A percentile compares a stretch with the other conserved stretches of the same genome.
phyloP scores from a whole-genome alignment of 331 rosid genomes.

The Quercus phellos region DNA sequence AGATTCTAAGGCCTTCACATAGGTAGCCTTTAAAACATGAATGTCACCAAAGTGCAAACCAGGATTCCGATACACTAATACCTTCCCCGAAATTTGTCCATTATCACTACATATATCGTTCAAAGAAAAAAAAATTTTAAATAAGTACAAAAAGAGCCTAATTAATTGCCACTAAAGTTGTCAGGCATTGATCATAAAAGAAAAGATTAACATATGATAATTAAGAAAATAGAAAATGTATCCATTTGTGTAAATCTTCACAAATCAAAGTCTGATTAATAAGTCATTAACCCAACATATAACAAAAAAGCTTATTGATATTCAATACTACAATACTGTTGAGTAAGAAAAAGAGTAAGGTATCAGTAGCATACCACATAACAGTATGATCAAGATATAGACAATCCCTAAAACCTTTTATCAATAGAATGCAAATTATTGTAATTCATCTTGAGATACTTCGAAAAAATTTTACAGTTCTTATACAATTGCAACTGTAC shows the following conservation, averaged over 20 bases:
- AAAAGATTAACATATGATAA: not conserved
- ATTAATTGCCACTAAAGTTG: not conserved
- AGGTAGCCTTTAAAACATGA: constrained; percentile 50
- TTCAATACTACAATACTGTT: too few relatives aligned
- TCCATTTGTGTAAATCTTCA: not conserved
- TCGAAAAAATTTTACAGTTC: too few relatives aligned
- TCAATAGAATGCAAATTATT: too few relatives aligned
- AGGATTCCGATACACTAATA: constrained; percentile 67
- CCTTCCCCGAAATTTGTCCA: constrained; percentile 57
- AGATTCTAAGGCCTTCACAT: constrained; percentile 33
- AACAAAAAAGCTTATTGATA: not conserved
- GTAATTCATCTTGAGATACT: too few relatives aligned
- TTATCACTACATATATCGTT: constrained; percentile 31
- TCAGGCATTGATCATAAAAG: not conserved
- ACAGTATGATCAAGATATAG: too few relatives aligned
- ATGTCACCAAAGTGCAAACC: constrained; percentile 75
- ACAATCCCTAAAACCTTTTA: too few relatives aligned
- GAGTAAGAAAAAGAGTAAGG: too few relatives aligned
- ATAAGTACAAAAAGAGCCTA: not conserved
- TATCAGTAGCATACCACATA: too few relatives aligned
- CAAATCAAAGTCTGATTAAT: not conserved
- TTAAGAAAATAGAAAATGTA: not conserved
- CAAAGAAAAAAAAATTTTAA: not conserved
- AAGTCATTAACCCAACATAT: not conserved
- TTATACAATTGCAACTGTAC: too few relatives aligned